These are phyloP conservation scores for Rhytidiadelphus loreus DNA, from an alignment of 225 moss, liverwort and hornwort species.

Conservation along the genomic window DNA sequence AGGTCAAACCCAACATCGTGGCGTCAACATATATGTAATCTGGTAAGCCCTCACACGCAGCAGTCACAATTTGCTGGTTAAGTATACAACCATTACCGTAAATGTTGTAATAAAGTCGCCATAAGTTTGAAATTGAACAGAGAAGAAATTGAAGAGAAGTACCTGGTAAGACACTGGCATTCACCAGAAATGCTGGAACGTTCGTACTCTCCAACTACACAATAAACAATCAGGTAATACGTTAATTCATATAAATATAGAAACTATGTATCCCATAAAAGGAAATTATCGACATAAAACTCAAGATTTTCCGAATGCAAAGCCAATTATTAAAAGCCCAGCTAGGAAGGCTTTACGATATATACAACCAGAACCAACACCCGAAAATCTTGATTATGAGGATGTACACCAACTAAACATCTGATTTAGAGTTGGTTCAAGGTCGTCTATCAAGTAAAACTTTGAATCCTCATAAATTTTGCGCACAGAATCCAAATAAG, in stretches of 20 bases:
- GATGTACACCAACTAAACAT: neutral
- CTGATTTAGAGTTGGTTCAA: neutral
- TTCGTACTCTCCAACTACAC: slow-evolving; percentile 42
- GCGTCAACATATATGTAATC: neutral
- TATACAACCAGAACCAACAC: neutral
- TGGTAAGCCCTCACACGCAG: neutral
- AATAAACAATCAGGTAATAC: neutral
- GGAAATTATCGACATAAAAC: neutral
- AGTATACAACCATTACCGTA: neutral
- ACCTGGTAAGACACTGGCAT: slow-evolving; percentile 43
- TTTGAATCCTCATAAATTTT: neutral
- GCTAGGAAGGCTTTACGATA: neutral
- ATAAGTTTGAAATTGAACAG: neutral
- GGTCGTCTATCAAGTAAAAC: neutral
- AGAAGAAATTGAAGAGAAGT: neutral
- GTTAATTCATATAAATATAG: neutral
- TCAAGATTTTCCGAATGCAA: neutral
- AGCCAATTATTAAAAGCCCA: neutral
- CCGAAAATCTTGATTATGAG: neutral
- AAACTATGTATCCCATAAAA: neutral
- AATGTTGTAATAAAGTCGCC: neutral
- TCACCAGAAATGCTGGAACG: slow-evolving; percentile 45
- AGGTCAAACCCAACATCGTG: neutral
- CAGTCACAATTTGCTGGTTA: neutral
- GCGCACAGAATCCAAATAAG: neutral